These are phyloP conservation scores for Sordariomycetes sp. DNA, from an alignment of 2,329 filamentous ascomycete species.

Conservation along the genomic window DNA sequence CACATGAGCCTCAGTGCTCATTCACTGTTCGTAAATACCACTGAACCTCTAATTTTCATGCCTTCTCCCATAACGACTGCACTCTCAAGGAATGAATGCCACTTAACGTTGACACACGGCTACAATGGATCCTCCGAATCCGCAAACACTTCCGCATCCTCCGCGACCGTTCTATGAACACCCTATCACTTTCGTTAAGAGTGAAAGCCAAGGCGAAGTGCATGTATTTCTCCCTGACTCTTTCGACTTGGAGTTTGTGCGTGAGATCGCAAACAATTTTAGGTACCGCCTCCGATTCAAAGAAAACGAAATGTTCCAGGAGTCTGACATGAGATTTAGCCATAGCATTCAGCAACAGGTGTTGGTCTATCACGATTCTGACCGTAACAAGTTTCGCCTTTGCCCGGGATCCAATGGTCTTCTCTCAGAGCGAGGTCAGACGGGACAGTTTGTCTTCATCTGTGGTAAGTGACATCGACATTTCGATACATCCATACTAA, in stretches of 20 bases:
- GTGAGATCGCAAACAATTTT: constrained; percentile 13
- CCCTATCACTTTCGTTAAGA: constrained; percentile 13
- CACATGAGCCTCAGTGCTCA: too few relatives aligned
- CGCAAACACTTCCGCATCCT: not conserved
- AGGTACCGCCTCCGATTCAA: too few relatives aligned
- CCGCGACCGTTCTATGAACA: not conserved
- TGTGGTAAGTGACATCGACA: too few relatives aligned
- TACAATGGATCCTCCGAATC: not conserved
- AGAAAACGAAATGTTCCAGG: too few relatives aligned
- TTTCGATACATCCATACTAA: not conserved
- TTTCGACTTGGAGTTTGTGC: constrained; percentile 9
- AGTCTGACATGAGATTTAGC: constrained; percentile 8
- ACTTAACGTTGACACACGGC: not conserved
- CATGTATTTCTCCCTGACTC: constrained; percentile 15
- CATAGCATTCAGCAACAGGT: constrained; percentile 14
- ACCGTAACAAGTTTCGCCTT: constrained; percentile 14
- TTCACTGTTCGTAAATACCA: too few relatives aligned
- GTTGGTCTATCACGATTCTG: constrained; percentile 13
- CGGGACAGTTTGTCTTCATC: constrained; percentile 10
- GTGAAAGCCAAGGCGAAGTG: constrained; percentile 11
- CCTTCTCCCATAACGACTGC: too few relatives aligned
- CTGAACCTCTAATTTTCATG: too few relatives aligned
- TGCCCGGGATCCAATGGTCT: constrained; percentile 12
- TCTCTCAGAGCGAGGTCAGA: constrained; percentile 6
- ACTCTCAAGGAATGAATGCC: too few relatives aligned